These are phyloP conservation scores for Cocos nucifera DNA, from an alignment of 176 grass and related monocot species.

Conservation along the genomic window DNA sequence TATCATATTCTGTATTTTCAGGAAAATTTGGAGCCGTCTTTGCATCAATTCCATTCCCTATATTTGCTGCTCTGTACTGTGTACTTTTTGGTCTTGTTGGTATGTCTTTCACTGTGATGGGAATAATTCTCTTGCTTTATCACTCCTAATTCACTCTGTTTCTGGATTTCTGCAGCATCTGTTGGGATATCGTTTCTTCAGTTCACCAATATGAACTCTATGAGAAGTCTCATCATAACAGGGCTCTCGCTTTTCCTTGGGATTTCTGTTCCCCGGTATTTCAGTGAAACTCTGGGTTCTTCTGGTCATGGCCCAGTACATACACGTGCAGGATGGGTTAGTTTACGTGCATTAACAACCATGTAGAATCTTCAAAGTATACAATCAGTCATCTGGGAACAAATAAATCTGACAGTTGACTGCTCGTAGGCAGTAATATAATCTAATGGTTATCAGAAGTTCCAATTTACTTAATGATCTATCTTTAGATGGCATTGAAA, in stretches of 20 bases:
- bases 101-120: constrained; percentile 14
- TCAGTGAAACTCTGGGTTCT: constrained; percentile 34
- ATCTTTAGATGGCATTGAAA: no score
- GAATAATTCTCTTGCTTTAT: constrained; percentile 12
- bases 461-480: no score
- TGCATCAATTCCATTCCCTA: constrained; percentile 49
- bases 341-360: constrained; percentile 3
- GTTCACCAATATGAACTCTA: constrained; percentile 54
- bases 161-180: constrained; percentile 33
- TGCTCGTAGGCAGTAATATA: no score
- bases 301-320: constrained; percentile 42
- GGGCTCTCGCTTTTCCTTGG: constrained; percentile 50
- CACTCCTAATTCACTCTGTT: not conserved
- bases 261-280: constrained; percentile 48
- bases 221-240: constrained; percentile 43
- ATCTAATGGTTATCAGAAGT: no score
- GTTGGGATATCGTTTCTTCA: constrained; percentile 52
- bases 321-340: constrained; percentile 43
- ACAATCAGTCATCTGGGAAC: not conserved
- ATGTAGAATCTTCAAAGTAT: not conserved
- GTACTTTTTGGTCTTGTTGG: constrained; percentile 42
- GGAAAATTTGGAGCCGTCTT: constrained; percentile 53
- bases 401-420: not conserved
- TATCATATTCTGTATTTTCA: constrained; percentile 10
- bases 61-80: constrained; percentile 49